Evolutionary conservation across 768 basidiomycete genomes (phyloP), one percentile per base, ranked within the genome.

Genomic region (Dictyophora rubrovolvata): DNA sequence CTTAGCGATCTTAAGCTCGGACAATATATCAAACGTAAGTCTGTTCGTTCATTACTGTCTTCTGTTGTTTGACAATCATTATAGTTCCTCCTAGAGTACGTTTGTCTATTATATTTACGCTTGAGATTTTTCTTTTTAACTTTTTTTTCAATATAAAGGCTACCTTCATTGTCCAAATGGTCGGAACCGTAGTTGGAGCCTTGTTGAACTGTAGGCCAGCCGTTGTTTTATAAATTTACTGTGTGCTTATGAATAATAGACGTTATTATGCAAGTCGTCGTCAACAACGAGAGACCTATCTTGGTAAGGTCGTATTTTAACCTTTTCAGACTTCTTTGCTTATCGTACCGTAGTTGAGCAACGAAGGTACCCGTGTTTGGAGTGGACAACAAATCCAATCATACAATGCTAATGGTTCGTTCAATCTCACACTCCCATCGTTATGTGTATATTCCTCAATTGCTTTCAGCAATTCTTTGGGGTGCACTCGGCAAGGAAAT

Each of bases 101-200:
- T 14, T 20, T 11, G 11, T 8, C 49, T 14, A 51, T 16, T 8
- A 28, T 22, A 10, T 4, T 6, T 5, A 14, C 50, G 14, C 18
- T 4, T 22, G 3, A 51, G 12, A 14, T 16, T 22, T 16, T 16
- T 11, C 11, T 8, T 11, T 14, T 51, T 51, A 16, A 51, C 20
- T 14, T 51, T 10, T 23, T 51, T 21, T 21, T n/a, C 47, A n/a
- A n/a, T 48, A 5, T 18, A 22, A 14, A 51, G 50, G 50, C 28
- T 37, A 81, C 84, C 69, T 84, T 86, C 68, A 66, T 79, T 8
- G 80, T 81, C 6, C 85, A 86, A 64, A 72, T 84, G 18, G 78
- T 78, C 74, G 83, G 83, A 5, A 83, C 84, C 0, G 74, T 85
- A 47, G 71, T 86, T 57, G 83, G 75, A 62, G 62, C 62, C 48